phyloP scores from a whole-genome alignment of 2,329 filamentous ascomycete species.

The Penicillium sp. region DNA sequence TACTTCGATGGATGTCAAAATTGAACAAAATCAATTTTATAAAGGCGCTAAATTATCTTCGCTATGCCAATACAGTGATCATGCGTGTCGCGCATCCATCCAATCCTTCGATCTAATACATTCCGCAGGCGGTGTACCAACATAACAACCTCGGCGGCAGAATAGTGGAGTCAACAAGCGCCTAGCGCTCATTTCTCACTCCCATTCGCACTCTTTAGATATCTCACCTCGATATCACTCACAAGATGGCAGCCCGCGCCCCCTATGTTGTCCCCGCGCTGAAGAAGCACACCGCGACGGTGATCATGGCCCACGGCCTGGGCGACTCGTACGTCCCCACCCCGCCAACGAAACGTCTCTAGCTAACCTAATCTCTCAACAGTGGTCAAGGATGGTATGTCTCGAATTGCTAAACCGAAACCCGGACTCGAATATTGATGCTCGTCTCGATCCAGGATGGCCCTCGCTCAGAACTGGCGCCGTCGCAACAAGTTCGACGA shows the following conservation, averaged over 20 bases:
- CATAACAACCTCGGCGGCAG: conserved; percentile 1
- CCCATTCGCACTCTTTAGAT: not conserved
- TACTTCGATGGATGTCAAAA: too few relatives aligned
- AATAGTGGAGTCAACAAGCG: not conserved
- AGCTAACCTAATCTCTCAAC: conserved; percentile 8
- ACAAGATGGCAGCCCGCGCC: conserved; percentile 46
- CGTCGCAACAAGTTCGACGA: conserved; percentile 77
- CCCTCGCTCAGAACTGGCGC: conserved; percentile 84
- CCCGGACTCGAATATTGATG: not conserved
- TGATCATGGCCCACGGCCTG: conserved; percentile 91
- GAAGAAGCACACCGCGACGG: conserved; percentile 84
- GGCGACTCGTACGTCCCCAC: conserved; percentile 71
- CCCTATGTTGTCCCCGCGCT: conserved; percentile 75
- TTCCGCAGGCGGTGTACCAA: conserved; percentile 1
- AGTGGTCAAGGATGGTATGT: conserved; percentile 52
- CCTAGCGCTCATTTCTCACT: not conserved
- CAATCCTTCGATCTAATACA: not conserved
- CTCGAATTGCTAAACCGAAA: not conserved
- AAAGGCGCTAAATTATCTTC: too few relatives aligned
- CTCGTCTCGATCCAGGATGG: conserved; percentile 51
- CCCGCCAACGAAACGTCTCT: not conserved
- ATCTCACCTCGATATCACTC: not conserved
- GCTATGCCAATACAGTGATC: not conserved
- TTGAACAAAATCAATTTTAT: too few relatives aligned
- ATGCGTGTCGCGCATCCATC: not conserved